Base-by-base conservation (phyloP, 306 rosid genomes). In the Sphenostylis stenocarpa region DNA sequence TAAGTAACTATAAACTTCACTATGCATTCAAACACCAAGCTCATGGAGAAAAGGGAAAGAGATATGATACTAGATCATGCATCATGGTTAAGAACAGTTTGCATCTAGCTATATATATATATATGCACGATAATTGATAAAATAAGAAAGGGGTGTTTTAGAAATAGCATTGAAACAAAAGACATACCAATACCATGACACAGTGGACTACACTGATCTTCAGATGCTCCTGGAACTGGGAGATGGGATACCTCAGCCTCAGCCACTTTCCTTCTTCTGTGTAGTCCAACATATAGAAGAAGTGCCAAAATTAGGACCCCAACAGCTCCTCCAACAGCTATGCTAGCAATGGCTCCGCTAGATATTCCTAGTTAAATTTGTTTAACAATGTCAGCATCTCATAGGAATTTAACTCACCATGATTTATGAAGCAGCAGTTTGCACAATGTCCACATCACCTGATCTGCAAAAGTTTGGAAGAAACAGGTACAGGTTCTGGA, bases 401-500 rank as follows among this genome's bases (percentile, higher is more conserved):
- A 72, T 43, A 60, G 60, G 58, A 85, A 57, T 62, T 71, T 66
- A 47, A 55, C 57, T 24, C 17, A 68, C 84, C 70, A 53, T 48
- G 19, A 77, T 70, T 44, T 52, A 23, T 2, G 60, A 24, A 43
- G 81, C 51, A 76, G 76, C 55, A 82, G 73, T 44, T 61, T 55
- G 67, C 67, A 80, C 69, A 80, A 34, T 81, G 63, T 61, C 21
- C 75, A 75, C 79, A 45, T 73, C 82, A 89, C 90, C 97, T 91
- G 94, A 82, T 43, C 97, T 91, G 97, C 87, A 86, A 84, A 84
- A 64, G 73, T 73, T 48, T 9, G 34, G 64, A 29, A 53, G 5
- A 72, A 67, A 19, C 19, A 76, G 38, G 63, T 21, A 81, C 76
- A 44, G 60, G 69, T 53, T 23, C 53, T 17, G 53, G 58, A 77